Evolutionary conservation across 2,329 filamentous ascomycete genomes (phyloP), one percentile per base, ranked within the genome.

Genomic region (Bipolaris zeicola): DNA sequence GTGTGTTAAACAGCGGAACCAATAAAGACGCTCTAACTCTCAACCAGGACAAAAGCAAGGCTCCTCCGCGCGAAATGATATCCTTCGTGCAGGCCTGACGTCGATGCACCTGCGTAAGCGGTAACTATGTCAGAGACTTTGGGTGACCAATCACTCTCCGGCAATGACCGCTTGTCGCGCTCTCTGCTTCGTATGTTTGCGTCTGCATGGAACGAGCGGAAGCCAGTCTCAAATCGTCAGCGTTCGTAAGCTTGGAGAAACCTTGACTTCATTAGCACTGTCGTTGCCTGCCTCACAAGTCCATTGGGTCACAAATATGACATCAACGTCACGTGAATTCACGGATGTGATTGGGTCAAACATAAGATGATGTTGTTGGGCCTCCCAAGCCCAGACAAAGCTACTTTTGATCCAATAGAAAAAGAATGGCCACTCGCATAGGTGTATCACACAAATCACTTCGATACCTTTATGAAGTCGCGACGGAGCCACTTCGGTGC

Each of bases 401-500:
- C 31, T 44, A 22, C 24, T 37, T 47, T 57, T 33, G 7, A 52
- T 22, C 16, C 16, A 14, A 6, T n/a, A 41, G 43, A n/a, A 33
- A 37, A 34, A 24, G 11, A 24, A 6, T 24, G 28, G 16, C 14
- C 37, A 14, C 36, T 20, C 31, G 13, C 11, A 36, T 6, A 33
- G n/a, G 26, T 22, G 13, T 11, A 18, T 34, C n/a, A 47, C 36
- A 14, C 14, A 6, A 7, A 31, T 53, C 36, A 57, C 38, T 57
- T 57, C 22, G 49, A 49, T 22, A 16, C 31, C 44, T 28, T 53
- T n/a, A 49, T 54, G 16, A 57, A 57, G n/a, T 57, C 55, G 8
- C 55, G 50, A 18, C 55, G 44, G 13, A 57, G 44, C 55, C 55
- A 57, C 45, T 48, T 57, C 14, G 55, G 55, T 20, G 57, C 49